Base-by-base conservation (phyloP, 768 basidiomycete species). In the Panus rudis region DNA sequence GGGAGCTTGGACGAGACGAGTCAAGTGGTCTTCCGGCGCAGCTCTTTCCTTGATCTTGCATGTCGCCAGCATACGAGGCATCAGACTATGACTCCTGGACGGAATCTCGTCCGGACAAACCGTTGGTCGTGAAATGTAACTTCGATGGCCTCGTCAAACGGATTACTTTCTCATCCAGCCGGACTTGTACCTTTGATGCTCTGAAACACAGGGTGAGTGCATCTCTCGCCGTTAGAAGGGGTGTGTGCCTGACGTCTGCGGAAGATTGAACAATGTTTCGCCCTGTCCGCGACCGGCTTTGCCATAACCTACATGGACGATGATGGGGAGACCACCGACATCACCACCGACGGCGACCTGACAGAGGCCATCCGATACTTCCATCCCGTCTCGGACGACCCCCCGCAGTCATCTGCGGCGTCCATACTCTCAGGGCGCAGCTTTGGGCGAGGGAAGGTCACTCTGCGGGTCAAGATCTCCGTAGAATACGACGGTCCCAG, bases 401-500 rank as follows among this genome's bases (percentile, higher is more conserved):
- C 72, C 12, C 79, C 84, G 23, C 49, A 73, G 24, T 81, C 84
- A 8, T 87, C 85, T 19, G 77, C 79, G 3, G 76, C 82, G 0
- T 92, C 89, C 34, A 79, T 83, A 41, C 63, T 84, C 23, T 85
- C 84, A 11, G 70, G 71, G 22, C 64, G 73, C 14, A 83, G 82
- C 53, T 80, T 79, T 21, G 69, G 76, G 8, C 68, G 73, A 25
- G 71, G 76, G 33, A 90, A 81, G 58, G 84, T 96, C 43, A 85
- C 83, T 1, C 64, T 96, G 13, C 72, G 76, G 7, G 78, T 96
- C 26, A 71, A 81, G 34, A 80, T 97, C 31, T 69, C 71, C 7
- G 79, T 93, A 48, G 92, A 93, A 48, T 93, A 91, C 53, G 92
- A 96, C 59, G 90, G 90, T 0, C 90, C 85, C 12, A 88, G 84